Conservation (phyloP, 305 asterid genomes). For the Salvia sclarea region DNA sequence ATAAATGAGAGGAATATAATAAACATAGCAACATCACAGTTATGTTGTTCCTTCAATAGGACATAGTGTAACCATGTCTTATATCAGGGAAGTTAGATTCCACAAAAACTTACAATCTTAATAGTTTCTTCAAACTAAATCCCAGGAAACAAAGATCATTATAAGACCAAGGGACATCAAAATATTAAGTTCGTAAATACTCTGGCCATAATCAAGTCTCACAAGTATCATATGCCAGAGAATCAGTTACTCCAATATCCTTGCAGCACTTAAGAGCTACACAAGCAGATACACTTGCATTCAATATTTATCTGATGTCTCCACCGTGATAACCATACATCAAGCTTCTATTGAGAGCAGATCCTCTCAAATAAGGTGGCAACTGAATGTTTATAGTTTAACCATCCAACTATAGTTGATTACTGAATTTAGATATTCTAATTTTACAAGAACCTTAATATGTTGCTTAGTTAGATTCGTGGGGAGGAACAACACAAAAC, state of each 20-base stretch:
- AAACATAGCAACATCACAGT: background rate
- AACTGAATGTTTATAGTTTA: constrained; percentile 30
- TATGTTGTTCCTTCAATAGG: background rate
- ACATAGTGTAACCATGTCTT: background rate
- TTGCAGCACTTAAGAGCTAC: background rate
- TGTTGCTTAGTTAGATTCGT: constrained; percentile 49
- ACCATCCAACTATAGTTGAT: constrained; percentile 33
- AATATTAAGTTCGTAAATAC: background rate
- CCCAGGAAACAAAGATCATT: background rate
- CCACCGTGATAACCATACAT: background rate
- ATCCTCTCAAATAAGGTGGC: constrained; percentile 6
- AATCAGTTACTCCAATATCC: background rate
- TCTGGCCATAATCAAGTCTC: background rate
- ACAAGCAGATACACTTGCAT: constrained; percentile 10
- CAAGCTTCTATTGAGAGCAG: background rate
- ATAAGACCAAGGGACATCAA: background rate
- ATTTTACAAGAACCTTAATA: constrained; percentile 29
- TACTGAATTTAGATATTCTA: constrained; percentile 25
- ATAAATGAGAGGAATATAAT: background rate
- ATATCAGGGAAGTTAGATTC: background rate
- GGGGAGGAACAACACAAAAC: constrained; percentile 41
- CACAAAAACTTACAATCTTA: background rate
- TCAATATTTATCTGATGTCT: constrained; percentile 12
- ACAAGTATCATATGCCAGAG: background rate
- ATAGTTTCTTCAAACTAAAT: background rate